phyloP scores from a whole-genome alignment of 768 basidiomycete species.

The Tylopilus vinaceipallidus region DNA sequence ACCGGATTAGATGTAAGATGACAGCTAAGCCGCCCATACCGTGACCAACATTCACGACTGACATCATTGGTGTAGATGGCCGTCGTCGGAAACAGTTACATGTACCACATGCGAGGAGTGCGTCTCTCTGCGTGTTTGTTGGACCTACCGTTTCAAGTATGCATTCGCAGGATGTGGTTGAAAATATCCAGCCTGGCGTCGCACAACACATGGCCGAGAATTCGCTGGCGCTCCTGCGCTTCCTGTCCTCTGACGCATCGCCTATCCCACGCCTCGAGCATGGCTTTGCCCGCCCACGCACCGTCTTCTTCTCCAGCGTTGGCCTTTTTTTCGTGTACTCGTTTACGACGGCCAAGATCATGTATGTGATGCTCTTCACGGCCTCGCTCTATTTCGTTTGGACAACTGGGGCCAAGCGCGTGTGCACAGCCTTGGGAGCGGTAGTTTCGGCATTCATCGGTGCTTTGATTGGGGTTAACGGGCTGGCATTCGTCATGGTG shows the following conservation, averaged over 20 bases:
- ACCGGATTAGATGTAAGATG: constrained; percentile 82
- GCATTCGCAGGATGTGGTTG: constrained; percentile 57
- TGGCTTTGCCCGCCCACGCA: constrained; percentile 51
- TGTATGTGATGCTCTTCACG: constrained; percentile 54
- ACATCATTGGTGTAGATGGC: constrained; percentile 62
- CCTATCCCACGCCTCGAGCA: constrained; percentile 64
- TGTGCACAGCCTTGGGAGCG: constrained; percentile 44
- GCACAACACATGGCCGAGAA: constrained; percentile 92
- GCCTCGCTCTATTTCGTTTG: constrained; percentile 46
- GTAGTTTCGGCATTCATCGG: constrained; percentile 52
- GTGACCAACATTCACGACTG: not conserved
- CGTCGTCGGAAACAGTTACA: constrained; percentile 85
- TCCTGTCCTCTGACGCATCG: constrained; percentile 68
- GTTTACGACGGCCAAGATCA: constrained; percentile 62
- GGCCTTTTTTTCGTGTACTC: constrained; percentile 73
- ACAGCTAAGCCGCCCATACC: not conserved
- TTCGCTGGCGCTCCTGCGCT: constrained; percentile 69
- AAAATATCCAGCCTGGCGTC: constrained; percentile 82
- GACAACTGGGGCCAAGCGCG: constrained; percentile 27
- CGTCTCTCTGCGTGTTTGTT: constrained; percentile 4
- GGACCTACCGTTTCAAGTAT: not conserved
- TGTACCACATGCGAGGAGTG: constrained; percentile 91
- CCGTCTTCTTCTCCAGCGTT: constrained; percentile 76
- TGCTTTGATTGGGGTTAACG: constrained; percentile 62
- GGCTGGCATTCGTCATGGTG: constrained; percentile 68